These are phyloP conservation scores for Naganishia vishniacii DNA, from an alignment of 768 basidiomycete species.

Conservation along the genomic window DNA sequence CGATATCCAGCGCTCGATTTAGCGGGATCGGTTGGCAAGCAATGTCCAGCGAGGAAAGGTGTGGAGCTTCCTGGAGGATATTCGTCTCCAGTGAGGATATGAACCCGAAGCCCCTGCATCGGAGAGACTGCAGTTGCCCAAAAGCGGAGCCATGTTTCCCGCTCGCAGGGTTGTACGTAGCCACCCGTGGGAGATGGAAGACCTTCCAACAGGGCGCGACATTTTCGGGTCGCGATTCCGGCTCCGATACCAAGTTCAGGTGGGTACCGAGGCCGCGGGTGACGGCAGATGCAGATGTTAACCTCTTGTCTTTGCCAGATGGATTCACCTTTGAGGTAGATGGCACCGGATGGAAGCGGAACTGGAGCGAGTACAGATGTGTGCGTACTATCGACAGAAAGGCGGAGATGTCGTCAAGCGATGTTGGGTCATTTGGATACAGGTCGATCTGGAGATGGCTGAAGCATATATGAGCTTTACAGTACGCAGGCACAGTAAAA, in stretches of 20 bases:
- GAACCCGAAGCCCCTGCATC: neutral
- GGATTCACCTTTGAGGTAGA: neutral
- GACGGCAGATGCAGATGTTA: neutral
- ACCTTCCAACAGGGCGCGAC: neutral
- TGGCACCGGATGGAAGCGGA: neutral
- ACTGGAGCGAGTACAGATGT: slow-evolving; percentile 5
- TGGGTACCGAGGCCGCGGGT: neutral
- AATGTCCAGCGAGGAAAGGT: neutral
- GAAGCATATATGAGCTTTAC: neutral
- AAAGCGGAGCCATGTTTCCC: neutral
- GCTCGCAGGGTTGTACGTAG: neutral
- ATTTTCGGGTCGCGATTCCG: neutral
- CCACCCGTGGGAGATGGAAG: neutral
- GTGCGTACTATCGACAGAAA: neutral
- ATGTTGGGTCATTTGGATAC: neutral
- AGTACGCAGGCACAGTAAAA: neutral
- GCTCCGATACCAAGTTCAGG: neutral
- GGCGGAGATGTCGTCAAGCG: neutral
- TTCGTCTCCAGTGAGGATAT: neutral
- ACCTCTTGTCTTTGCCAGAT: too few species aligned
- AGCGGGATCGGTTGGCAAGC: neutral
- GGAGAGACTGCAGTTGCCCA: neutral
- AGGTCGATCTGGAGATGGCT: neutral
- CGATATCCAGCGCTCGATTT: neutral
- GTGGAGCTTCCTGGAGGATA: slow-evolving; percentile 1